Percentiles rank a stretch among this genome's conserved stretches.
Conservation (phyloP, 805 yeast species). For the Pichia thaimueangensis region DNA sequence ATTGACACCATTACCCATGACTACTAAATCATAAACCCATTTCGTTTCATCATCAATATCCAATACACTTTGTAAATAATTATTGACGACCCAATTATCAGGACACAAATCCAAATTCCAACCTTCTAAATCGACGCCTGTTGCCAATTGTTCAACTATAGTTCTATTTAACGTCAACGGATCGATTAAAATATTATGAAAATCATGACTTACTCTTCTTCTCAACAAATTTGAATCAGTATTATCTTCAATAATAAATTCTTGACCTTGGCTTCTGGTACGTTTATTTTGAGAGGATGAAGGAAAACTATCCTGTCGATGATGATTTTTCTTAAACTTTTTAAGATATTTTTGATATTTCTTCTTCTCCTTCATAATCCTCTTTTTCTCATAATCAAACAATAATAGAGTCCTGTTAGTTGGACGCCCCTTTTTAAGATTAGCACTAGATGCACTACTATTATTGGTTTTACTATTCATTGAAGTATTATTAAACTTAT, state of each 20-base stretch:
- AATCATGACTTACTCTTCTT: constrained; percentile 11
- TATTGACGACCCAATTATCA: constrained; percentile 51
- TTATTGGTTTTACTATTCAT: too few relatives aligned
- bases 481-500: neutral
- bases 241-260: constrained; percentile 2
- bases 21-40: constrained; percentile 70
- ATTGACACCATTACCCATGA: constrained; percentile 13
- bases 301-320: too few relatives aligned
- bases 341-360: constrained; percentile 1
- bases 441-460: too few relatives aligned
- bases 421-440: too few relatives aligned
- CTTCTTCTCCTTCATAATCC: constrained; percentile 6
- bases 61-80: constrained; percentile 45
- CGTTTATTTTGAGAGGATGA: too few relatives aligned
- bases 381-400: constrained; percentile 8
- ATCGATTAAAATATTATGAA: constrained; percentile 9
- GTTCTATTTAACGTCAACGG: constrained; percentile 5
- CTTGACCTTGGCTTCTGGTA: neutral
- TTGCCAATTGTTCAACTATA: constrained; percentile 11
- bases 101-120: constrained; percentile 71
- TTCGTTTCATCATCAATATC: constrained; percentile 67
- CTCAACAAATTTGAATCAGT: constrained; percentile 3
- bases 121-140: constrained; percentile 24
- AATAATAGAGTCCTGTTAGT: too few relatives aligned
- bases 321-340: constrained; percentile 7